Evolutionary conservation across 305 asterid genomes (phyloP).

Genomic region (Fraxinus nigra): DNA sequence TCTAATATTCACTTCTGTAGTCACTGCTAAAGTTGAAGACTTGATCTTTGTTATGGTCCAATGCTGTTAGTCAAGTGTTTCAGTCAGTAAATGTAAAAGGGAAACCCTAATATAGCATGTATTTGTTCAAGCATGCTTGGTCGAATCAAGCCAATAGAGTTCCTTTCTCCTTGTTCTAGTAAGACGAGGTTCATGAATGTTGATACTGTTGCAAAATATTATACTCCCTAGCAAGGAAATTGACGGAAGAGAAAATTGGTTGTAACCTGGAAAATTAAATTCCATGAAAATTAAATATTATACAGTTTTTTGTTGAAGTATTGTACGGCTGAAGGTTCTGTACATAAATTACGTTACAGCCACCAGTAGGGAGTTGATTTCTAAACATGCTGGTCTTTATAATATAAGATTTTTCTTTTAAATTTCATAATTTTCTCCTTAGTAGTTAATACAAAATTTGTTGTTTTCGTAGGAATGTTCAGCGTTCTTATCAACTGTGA

Average conservation of each 20-base stretch:
- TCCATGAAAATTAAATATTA: not conserved
- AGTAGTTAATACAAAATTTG: not conserved
- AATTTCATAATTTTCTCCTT: not conserved
- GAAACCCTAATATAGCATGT: not conserved
- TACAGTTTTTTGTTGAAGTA: too few species aligned
- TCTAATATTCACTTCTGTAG: constrained; percentile 11
- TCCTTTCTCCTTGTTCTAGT: not conserved
- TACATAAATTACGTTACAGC: not conserved
- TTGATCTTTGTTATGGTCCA: not conserved
- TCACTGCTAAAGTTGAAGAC: not conserved
- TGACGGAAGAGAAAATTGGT: not conserved
- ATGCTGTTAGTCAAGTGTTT: not conserved
- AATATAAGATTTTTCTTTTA: not conserved
- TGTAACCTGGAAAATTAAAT: not conserved
- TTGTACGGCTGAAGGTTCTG: not conserved
- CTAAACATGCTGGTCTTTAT: not conserved
- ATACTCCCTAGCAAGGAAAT: not conserved
- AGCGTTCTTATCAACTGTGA: not conserved
- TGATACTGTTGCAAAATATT: not conserved
- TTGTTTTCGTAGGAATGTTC: not conserved
- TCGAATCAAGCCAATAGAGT: not conserved
- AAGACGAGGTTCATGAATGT: not conserved
- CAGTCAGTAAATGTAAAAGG: not conserved
- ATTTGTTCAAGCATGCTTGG: not conserved
- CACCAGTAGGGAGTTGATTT: not conserved